phyloP scores from a whole-genome alignment of 2,329 filamentous ascomycete genomes.

The Cephalotrichum gorgonifer region DNA sequence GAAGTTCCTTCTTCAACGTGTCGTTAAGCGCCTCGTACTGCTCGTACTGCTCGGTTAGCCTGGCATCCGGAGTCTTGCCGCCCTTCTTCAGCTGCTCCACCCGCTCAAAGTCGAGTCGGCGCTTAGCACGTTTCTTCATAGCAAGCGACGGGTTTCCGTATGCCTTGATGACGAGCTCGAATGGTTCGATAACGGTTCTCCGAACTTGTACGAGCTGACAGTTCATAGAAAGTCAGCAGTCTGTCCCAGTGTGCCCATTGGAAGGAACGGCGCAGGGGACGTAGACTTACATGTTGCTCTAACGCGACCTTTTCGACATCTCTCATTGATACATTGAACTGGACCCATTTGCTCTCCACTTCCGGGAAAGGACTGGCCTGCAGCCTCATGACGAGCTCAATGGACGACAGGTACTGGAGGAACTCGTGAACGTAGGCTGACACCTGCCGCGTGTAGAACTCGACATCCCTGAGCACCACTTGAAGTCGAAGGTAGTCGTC shows the following conservation, averaged over 20 bases:
- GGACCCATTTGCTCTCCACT: slow-evolving; percentile 87
- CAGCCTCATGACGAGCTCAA: slow-evolving; percentile 70
- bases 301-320: slow-evolving; percentile 77
- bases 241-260: background rate
- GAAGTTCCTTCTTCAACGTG: slow-evolving; percentile 84
- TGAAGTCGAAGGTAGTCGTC: slow-evolving; percentile 89
- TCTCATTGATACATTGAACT: slow-evolving; percentile 76
- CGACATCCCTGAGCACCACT: slow-evolving; percentile 86
- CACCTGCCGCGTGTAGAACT: slow-evolving; percentile 78
- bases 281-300: slow-evolving; percentile 64
- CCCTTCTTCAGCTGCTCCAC: slow-evolving; percentile 66
- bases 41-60: slow-evolving; percentile 72
- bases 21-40: slow-evolving; percentile 89
- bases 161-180: slow-evolving; percentile 65
- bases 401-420: slow-evolving; percentile 66
- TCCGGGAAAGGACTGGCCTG: slow-evolving; percentile 68
- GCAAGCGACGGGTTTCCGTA: slow-evolving; percentile 78
- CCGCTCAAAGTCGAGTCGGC: slow-evolving; percentile 79
- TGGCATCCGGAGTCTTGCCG: slow-evolving; percentile 80
- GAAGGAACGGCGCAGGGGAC: background rate
- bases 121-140: slow-evolving; percentile 91
- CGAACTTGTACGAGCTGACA: slow-evolving; percentile 53
- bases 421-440: slow-evolving; percentile 74
- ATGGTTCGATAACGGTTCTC: slow-evolving; percentile 76
- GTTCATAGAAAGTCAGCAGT: background rate